Base-by-base conservation (phyloP, 768 basidiomycete species). In the Tephrocybe sp. region DNA sequence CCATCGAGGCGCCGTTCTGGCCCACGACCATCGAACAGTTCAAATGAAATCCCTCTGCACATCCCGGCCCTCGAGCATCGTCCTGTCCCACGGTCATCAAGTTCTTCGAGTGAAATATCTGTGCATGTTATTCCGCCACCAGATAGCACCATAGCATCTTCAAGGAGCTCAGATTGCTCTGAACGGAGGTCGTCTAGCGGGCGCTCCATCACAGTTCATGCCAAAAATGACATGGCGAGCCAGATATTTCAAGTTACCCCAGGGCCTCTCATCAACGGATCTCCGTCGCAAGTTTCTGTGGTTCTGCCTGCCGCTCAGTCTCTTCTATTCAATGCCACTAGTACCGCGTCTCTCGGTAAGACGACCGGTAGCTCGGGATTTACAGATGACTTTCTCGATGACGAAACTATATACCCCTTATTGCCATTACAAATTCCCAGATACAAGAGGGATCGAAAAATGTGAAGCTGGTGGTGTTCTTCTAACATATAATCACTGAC, bases 281-380 rank as follows among this genome's bases (percentile, higher is more conserved):
- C n/a, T n/a, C n/a, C n/a, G 7, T 54, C 53, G 6, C 41, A 34
- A 9, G 3, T 39, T 14, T 45, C 53, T n/a, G 5, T 49, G n/a
- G 53, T 50, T 5, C 20, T 48, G 14, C 53, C 53, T 4, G 32
- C 28, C 15, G 34, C 43, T 12, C 26, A 20, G 2, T 50, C 43
- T 24, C 52, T 53, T 1, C 40, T 21, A 8, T n/a, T 15, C 4
- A 2, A 14, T 11, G 21, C 2, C n/a, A 21, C 11, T 1, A n/a
- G 15, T 32, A 5, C 33, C 4, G 26, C 25, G 30, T 20, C 21
- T 4, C 40, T 10, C 21, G 49, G 41, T 12, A 11, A 2, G n/a
- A n/a, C n/a, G 15, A 45, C 43, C 6, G 50, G 50, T 12, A 24
- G 17, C 21, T 38, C 43, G 4, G 50, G 43, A 15, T 37, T 37